A percentile compares a stretch with the other conserved stretches of the same genome.
Evolutionary conservation across 176 grass and related monocot genomes (phyloP).

Genomic region (bread wheat (Triticum aestivum)): IWGSC_CS_RefSeq_v2.1 NC_057795.1:412295713-412296212

Average conservation of each 20-base stretch:
- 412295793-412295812: constrained; percentile 90
- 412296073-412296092: constrained; percentile 19
- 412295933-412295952: background rate
- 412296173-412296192: constrained; percentile 80
- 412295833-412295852: constrained; percentile 93
- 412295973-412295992: constrained; percentile 76
- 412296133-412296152: constrained; percentile 78
- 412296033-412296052: constrained; percentile 81
- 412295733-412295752: background rate
- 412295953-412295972: constrained; percentile 71
- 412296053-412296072: constrained; percentile 31
- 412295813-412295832: constrained; percentile 97
- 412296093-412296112: background rate
- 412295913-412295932: constrained; percentile 22
- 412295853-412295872: constrained; percentile 88
- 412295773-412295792: constrained; percentile 92
- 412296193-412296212: constrained; percentile 84
- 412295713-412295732: constrained; percentile 14
- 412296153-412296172: constrained; percentile 54
- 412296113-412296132: constrained; percentile 59
- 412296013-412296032: constrained; percentile 79
- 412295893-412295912: constrained; percentile 8
- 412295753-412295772: background rate
- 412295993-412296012: constrained; percentile 94
- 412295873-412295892: constrained; percentile 76